Evolutionary conservation across 331 rosid genomes (phyloP).

Genomic region (Ulmus americana): DNA sequence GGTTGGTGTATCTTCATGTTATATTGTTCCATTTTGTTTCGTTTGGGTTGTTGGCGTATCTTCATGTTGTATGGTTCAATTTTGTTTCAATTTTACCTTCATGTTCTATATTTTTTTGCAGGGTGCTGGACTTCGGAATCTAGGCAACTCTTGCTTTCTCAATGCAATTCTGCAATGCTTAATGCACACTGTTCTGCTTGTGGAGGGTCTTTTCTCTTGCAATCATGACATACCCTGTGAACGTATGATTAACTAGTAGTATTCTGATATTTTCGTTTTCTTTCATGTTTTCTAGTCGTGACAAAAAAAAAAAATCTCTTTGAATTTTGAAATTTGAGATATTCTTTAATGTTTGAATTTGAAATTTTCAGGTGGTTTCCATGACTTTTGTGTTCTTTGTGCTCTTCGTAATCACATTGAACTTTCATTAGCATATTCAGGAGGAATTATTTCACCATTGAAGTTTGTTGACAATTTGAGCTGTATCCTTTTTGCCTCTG

Average conservation of each 20-base stretch:
- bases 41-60: constrained; percentile 9
- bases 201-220: constrained; percentile 48
- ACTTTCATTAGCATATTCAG: constrained; percentile 39
- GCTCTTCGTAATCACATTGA: constrained; percentile 46
- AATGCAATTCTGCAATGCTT: constrained; percentile 80
- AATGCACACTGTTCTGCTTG: constrained; percentile 71
- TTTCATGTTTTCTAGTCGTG: not conserved
- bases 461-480: constrained; percentile 59
- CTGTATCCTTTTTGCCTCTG: constrained; percentile 53
- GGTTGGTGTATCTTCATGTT: too few species aligned
- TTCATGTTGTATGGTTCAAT: not conserved
- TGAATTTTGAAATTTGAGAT: not conserved
- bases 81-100: not conserved
- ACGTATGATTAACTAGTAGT: constrained; percentile 27
- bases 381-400: constrained; percentile 63
- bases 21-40: not conserved
- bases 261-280: not conserved
- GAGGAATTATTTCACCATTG: constrained; percentile 44
- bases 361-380: constrained; percentile 42
- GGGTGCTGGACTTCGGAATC: constrained; percentile 90
- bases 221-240: constrained; percentile 38
- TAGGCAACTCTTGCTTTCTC: constrained; percentile 82
- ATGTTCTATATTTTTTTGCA: constrained; percentile 7
- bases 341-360: not conserved
- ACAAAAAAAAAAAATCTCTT: not conserved